These are phyloP conservation scores for Rhodocollybia butyracea DNA, from an alignment of 768 basidiomycete species.

Conservation along the genomic window DNA sequence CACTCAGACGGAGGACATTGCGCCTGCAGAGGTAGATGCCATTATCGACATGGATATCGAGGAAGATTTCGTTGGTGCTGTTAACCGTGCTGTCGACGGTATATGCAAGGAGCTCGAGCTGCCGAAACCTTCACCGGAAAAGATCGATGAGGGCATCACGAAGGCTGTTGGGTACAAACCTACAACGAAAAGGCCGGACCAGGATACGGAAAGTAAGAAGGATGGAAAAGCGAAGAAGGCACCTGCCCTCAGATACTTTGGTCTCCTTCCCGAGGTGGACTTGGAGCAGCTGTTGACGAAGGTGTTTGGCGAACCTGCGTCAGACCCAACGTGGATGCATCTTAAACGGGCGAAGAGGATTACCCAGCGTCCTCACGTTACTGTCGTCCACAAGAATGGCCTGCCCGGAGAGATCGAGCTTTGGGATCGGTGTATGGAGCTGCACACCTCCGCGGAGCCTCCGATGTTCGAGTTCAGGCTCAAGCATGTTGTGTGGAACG, in stretches of 20 bases:
- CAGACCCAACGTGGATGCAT: conserved; percentile 44
- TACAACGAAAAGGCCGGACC: conserved; percentile 39
- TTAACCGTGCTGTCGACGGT: conserved; percentile 56
- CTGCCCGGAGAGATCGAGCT: conserved; percentile 23
- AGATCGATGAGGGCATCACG: conserved; percentile 55
- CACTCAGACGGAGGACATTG: conserved; percentile 55
- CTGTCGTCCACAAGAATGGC: conserved; percentile 61
- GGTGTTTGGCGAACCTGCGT: conserved; percentile 25
- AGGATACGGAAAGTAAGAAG: conserved; percentile 38
- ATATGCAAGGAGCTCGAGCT: conserved; percentile 54
- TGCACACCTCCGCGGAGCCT: conserved; percentile 34
- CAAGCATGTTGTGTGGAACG: conserved; percentile 68
- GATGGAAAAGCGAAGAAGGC: conserved; percentile 30
- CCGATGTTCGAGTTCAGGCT: conserved; percentile 63
- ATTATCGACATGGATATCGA: conserved; percentile 64
- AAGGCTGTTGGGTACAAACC: conserved; percentile 31
- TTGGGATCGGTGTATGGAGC: conserved; percentile 47
- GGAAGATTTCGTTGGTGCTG: conserved; percentile 50
- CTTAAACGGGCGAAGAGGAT: conserved; percentile 49
- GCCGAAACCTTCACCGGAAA: conserved; percentile 47
- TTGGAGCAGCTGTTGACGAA: conserved; percentile 41
- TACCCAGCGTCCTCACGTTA: conserved; percentile 72
- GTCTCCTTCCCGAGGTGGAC: conserved; percentile 71
- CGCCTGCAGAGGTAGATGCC: conserved; percentile 59
- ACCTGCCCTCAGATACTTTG: conserved; percentile 63